phyloP scores from a whole-genome alignment of 345 rosid genomes.

The Aquilaria sinensis region DNA sequence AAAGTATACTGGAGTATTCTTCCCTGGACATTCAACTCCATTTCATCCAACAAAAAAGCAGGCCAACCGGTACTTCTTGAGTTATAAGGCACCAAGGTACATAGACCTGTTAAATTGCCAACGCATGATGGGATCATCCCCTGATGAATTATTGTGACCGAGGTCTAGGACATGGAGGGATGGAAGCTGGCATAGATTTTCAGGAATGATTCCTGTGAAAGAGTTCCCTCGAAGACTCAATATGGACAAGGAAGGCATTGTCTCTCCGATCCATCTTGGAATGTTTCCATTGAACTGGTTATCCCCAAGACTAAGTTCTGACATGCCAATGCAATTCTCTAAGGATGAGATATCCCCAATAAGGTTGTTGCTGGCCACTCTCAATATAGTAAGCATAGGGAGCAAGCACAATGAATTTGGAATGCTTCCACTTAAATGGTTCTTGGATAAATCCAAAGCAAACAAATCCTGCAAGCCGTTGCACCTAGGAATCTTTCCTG shows the following conservation, averaged over 20 bases:
- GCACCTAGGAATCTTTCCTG: slow-evolving; percentile 12
- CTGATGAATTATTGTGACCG: slow-evolving; percentile 13
- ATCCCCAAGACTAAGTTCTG: slow-evolving; percentile 20
- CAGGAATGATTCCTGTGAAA: slow-evolving; percentile 11
- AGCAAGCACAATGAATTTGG: slow-evolving; percentile 14
- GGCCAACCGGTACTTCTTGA: too few species aligned
- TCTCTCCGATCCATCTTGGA: slow-evolving; percentile 16
- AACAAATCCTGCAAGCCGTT: background rate
- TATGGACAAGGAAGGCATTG: background rate
- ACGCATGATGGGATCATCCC: slow-evolving; percentile 2
- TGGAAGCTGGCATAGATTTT: slow-evolving; percentile 1
- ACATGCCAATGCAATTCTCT: slow-evolving; percentile 4
- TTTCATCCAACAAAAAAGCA: too few species aligned
- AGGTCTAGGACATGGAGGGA: slow-evolving; percentile 18
- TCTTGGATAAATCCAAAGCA: slow-evolving; percentile 12
- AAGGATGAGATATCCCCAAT: slow-evolving; percentile 13
- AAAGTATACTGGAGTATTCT: background rate
- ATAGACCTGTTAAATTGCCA: background rate
- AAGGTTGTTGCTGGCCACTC: slow-evolving; percentile 7
- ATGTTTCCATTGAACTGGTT: slow-evolving; percentile 17
- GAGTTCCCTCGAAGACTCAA: slow-evolving; percentile 13
- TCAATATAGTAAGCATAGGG: background rate
- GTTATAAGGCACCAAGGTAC: too few species aligned
- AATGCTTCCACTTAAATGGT: slow-evolving; percentile 16
- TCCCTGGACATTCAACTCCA: background rate